phyloP scores from a whole-genome alignment of 2,329 filamentous ascomycete species.

The Teratosphaeria gauchensis region DNA sequence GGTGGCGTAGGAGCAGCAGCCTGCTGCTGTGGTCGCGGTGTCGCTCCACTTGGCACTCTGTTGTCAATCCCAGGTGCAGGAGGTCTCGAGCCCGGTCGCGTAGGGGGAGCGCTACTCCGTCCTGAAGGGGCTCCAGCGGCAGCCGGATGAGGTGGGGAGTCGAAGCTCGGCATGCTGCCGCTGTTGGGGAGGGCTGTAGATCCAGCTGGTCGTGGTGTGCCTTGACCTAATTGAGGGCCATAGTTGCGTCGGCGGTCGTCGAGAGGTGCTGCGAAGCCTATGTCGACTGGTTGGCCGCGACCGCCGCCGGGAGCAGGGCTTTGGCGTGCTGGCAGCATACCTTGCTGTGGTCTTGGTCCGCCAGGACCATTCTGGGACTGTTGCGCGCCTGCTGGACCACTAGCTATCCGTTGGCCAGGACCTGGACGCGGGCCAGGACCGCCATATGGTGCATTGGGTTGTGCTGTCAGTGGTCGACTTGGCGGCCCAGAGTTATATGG shows the following conservation, averaged over 20 bases:
- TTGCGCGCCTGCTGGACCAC: constrained; percentile 20
- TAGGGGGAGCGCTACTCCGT: constrained; percentile 1
- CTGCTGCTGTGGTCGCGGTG: constrained; percentile 7
- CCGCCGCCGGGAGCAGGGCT: constrained; percentile 9
- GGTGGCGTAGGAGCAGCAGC: background rate
- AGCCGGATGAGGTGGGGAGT: background rate
- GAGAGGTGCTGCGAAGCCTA: constrained; percentile 34
- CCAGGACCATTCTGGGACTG: constrained; percentile 1
- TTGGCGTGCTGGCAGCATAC: constrained; percentile 10
- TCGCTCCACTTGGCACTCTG: background rate
- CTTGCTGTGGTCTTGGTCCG: constrained; percentile 8
- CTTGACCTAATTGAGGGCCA: constrained; percentile 18
- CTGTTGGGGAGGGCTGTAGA: constrained; percentile 2
- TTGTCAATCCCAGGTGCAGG: constrained; percentile 2
- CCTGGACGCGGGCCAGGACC: constrained; percentile 10
- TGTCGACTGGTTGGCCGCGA: constrained; percentile 20
- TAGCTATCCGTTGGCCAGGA: constrained; percentile 22
- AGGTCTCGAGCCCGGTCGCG: constrained; percentile 10
- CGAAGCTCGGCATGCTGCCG: constrained; percentile 13
- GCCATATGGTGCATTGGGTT: background rate
- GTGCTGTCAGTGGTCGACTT: constrained; percentile 6
- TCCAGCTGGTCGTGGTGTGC: background rate
- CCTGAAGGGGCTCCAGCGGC: background rate
- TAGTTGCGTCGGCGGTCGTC: constrained; percentile 38
- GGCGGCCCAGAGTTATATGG: constrained; percentile 5